Conservation (phyloP, 2,329 filamentous ascomycete genomes). For the Chaetothyriales sp. region DNA sequence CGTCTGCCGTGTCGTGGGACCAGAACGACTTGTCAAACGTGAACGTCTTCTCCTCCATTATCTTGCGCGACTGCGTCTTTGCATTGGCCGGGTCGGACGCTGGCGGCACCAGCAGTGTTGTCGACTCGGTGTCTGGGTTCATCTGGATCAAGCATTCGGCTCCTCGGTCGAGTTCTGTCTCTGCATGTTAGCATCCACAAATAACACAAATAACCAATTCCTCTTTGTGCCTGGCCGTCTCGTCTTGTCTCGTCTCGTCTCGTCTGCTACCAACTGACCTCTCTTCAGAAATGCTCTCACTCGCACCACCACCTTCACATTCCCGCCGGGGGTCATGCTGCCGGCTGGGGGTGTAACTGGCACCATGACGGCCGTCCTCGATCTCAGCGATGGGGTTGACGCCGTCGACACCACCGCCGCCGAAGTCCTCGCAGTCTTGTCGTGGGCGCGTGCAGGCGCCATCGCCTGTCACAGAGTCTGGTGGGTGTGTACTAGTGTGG, state of each 20-base stretch:
- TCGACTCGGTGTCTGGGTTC: conserved; percentile 75
- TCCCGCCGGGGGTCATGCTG: conserved; percentile 48
- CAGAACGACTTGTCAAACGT: conserved; percentile 98
- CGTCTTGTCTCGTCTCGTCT: too few species aligned
- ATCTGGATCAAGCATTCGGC: conserved; percentile 80
- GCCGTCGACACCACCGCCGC: conserved; percentile 49
- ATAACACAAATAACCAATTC: too few species aligned
- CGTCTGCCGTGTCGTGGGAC: conserved; percentile 67
- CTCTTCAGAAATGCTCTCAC: conserved; percentile 64
- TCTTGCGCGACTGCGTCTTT: conserved; percentile 52
- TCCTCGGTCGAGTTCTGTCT: conserved; percentile 60
- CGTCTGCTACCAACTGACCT: conserved; percentile 36
- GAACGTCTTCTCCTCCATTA: conserved; percentile 76
- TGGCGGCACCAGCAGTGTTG: conserved; percentile 58
- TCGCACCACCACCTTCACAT: conserved; percentile 69
- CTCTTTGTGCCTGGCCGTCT: too few species aligned
- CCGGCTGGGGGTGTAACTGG: conserved; percentile 26
- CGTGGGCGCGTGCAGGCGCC: conserved; percentile 11
- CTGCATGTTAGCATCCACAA: neutral
- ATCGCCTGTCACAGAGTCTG: conserved; percentile 10
- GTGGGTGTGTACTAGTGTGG: conserved; percentile 9
- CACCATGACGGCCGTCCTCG: conserved; percentile 51
- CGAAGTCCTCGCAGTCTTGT: conserved; percentile 13
- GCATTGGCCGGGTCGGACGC: conserved; percentile 33
- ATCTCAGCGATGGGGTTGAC: conserved; percentile 63